Evolutionary conservation across 2,329 filamentous ascomycete genomes (phyloP), one percentile per base, ranked within the genome.

Genomic region (Ophiostoma australiae): DNA sequence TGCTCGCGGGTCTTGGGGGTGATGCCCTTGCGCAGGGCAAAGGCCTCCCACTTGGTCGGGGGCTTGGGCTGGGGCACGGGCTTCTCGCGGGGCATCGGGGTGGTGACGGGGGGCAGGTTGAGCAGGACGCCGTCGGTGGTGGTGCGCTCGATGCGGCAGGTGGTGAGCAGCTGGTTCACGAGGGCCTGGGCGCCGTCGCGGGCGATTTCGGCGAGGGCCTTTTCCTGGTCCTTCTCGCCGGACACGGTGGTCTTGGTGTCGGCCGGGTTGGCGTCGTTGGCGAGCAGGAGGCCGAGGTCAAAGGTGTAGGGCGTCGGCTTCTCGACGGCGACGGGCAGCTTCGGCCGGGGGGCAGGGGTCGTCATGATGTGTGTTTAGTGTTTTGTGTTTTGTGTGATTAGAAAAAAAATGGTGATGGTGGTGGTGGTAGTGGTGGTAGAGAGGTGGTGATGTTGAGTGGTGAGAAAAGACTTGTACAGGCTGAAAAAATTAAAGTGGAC

Each of bases 21-120:
- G 82, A 99, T 98, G 71, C 95, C 95, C 86, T 97, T 97, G 88
- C 97, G 97, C 80, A 89, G 91, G 66, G 95, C 95, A 83, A 99
- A 99, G 77, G 90, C 88, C 84, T 97, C 90, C 95, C 95, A 99
- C 80, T 93, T 97, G 72, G 94, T 98, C 75, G 90, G 90, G 71
- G 90, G 84, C 82, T 94, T 95, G 75, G 89, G 86, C 71, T 88
- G 86, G 0, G 95, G 95, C 10, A 98, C 84, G 11, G 93, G 92
- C 82, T 99, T 98, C 83, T 97, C 94, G 76, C 95, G 91, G 33
- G 95, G 95, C 4, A 98, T 85, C 0, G 84, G 80, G 1, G 91
- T 96, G 27, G 86, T 82, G 0, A 88, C 84, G 0, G 86, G 80
- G 0, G 95, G 95, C 0, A 99, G 89, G 20, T 87, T 84, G 70